A percentile compares a stretch with the other conserved stretches of the same genome.
Evolutionary conservation across 1,284 basidiomycete genomes (phyloP).

Genomic region (Inonotus obliquus): DNA sequence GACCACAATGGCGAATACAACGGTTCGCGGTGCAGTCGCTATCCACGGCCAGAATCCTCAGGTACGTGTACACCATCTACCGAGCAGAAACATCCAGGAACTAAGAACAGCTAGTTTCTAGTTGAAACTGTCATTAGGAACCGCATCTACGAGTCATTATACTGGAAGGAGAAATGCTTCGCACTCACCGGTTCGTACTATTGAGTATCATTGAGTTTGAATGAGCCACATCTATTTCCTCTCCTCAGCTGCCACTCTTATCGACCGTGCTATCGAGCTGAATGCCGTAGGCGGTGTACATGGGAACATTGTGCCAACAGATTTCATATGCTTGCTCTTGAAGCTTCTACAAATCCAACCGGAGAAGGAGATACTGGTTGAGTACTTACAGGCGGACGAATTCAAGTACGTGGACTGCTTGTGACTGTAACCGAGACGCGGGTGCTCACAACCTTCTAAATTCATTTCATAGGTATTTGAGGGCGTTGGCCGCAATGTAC

Average conservation of each 20-base stretch:
- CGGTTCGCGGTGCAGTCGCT: slow-evolving; percentile 71
- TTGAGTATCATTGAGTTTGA: neutral
- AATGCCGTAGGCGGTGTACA: slow-evolving; percentile 90
- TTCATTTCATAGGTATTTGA: slow-evolving; percentile 66
- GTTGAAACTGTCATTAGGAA: slow-evolving; percentile 96
- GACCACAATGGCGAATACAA: slow-evolving; percentile 81
- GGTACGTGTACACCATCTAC: slow-evolving; percentile 36
- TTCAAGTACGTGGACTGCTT: slow-evolving; percentile 78
- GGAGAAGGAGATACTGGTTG: slow-evolving; percentile 92
- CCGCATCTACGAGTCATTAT: slow-evolving; percentile 92
- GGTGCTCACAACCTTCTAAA: neutral
- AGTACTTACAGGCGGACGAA: slow-evolving; percentile 92
- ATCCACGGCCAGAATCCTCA: slow-evolving; percentile 96
- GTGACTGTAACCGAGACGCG: neutral
- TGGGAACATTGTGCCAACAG: slow-evolving; percentile 87
- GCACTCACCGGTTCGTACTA: slow-evolving; percentile 71
- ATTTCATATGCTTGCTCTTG: slow-evolving; percentile 87
- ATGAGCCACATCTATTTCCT: neutral
- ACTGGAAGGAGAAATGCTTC: slow-evolving; percentile 98
- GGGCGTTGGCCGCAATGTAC: slow-evolving; percentile 92
- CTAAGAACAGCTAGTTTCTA: slow-evolving; percentile 61
- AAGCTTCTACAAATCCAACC: slow-evolving; percentile 97
- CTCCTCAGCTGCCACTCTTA: slow-evolving; percentile 77
- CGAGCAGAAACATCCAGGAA: neutral
- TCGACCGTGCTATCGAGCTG: slow-evolving; percentile 87